phyloP scores from a whole-genome alignment of 176 grass and related monocot species.

The Thinopyrum elongatum region DNA sequence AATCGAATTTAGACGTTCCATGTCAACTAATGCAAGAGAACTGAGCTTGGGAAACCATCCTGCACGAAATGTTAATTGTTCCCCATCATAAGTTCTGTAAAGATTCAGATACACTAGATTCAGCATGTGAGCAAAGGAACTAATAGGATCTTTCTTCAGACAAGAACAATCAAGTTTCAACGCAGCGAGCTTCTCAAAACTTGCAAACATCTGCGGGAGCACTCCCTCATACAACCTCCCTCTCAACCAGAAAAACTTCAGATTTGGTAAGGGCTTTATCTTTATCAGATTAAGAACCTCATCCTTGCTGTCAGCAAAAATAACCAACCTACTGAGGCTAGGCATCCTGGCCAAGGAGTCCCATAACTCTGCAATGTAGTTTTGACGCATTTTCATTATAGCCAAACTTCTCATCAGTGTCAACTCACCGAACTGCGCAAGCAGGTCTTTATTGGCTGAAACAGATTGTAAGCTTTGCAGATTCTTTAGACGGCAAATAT shows the following conservation, averaged over 20 bases:
- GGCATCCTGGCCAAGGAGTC: constrained; percentile 39
- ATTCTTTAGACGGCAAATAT: constrained; percentile 24
- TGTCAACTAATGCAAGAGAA: constrained; percentile 23
- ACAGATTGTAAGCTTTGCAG: constrained; percentile 28
- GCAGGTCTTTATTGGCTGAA: constrained; percentile 31
- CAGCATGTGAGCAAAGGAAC: constrained; percentile 33
- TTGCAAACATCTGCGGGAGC: constrained; percentile 11
- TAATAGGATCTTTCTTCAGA: constrained; percentile 52
- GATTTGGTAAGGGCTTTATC: constrained; percentile 16
- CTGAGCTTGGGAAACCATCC: constrained; percentile 57
- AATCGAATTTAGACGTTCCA: constrained; percentile 36
- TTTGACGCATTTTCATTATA: constrained; percentile 19
- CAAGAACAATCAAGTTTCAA: constrained; percentile 38
- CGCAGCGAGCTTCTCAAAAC: constrained; percentile 14
- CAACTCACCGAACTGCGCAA: constrained; percentile 32
- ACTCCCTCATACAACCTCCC: constrained; percentile 32
- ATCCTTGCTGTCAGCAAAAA: background rate
- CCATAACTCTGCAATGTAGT: constrained; percentile 26
- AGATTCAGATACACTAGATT: constrained; percentile 36
- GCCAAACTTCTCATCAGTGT: constrained; percentile 31
- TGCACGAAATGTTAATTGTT: constrained; percentile 12
- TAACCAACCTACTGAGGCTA: constrained; percentile 13
- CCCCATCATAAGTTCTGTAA: constrained; percentile 23
- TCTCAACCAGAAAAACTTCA: constrained; percentile 5
- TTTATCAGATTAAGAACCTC: constrained; percentile 32